Conservation (phyloP, 345 rosid species). For the Eucalyptus erythrocorys region DNA sequence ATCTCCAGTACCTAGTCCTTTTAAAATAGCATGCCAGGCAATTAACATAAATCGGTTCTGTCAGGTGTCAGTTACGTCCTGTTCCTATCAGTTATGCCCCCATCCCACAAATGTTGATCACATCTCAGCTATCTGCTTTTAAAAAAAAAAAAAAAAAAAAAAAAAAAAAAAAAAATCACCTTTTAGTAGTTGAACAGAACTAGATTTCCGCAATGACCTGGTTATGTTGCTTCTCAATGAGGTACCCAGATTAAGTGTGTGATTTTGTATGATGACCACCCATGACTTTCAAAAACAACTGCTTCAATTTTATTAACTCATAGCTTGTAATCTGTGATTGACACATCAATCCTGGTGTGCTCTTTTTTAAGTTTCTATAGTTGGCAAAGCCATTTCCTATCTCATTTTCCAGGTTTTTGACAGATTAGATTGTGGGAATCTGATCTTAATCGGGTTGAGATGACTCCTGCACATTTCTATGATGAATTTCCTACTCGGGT, state of each 20-base stretch:
- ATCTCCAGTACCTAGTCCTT: neutral
- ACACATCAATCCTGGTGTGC: neutral
- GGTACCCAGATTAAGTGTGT: neutral
- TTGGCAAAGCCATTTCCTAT: neutral
- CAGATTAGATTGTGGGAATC: slow-evolving; percentile 97
- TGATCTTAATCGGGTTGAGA: slow-evolving; percentile 89
- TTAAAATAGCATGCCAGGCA: neutral
- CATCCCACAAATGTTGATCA: neutral
- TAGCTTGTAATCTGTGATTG: neutral
- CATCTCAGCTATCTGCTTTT: neutral
- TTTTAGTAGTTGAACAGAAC: neutral
- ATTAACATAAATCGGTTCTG: neutral
- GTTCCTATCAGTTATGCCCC: neutral
- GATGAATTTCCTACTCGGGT: slow-evolving; percentile 90
- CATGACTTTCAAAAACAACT: neutral
- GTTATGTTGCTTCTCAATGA: neutral
- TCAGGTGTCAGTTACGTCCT: neutral
- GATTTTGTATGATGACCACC: neutral
- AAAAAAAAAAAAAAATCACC: neutral
- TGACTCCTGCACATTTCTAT: slow-evolving; percentile 57
- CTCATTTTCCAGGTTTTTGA: neutral
- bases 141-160: too few relatives aligned
- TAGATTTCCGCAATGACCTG: neutral
- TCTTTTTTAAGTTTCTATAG: neutral
- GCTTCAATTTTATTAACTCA: neutral